These are phyloP conservation scores for Boletales sp. DNA, from an alignment of 768 basidiomycete species.

Conservation along the genomic window DNA sequence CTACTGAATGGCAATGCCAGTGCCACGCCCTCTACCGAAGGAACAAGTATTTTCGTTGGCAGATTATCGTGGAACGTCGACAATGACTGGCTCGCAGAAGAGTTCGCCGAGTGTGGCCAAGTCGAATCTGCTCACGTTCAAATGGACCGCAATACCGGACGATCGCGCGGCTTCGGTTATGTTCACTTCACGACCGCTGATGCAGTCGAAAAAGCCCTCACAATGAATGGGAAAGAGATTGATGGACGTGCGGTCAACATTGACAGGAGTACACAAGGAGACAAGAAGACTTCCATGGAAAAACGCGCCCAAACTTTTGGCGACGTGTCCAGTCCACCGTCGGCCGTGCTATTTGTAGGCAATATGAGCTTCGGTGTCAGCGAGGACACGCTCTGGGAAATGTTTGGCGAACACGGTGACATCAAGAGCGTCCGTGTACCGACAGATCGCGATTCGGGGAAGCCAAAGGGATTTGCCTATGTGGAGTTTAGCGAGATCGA, in stretches of 20 bases:
- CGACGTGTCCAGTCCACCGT: constrained; percentile 65
- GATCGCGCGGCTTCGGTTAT: constrained; percentile 82
- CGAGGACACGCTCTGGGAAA: constrained; percentile 86
- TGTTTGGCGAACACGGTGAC: constrained; percentile 83
- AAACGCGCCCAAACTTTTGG: constrained; percentile 75
- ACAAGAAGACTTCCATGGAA: constrained; percentile 55
- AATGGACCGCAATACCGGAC: constrained; percentile 76
- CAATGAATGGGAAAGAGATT: constrained; percentile 81
- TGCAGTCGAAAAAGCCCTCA: constrained; percentile 78
- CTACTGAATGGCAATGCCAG: constrained; percentile 49
- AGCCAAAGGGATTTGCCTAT: constrained; percentile 94
- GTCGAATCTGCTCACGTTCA: constrained; percentile 87
- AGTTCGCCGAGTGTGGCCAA: constrained; percentile 88
- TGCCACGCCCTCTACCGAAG: constrained; percentile 35
- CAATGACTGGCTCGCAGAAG: constrained; percentile 89
- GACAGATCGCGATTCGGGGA: constrained; percentile 88
- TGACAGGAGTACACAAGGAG: constrained; percentile 67
- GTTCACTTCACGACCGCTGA: constrained; percentile 70
- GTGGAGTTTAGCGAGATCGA: constrained; percentile 87
- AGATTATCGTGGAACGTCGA: constrained; percentile 95
- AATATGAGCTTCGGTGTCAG: constrained; percentile 78
- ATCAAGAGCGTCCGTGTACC: constrained; percentile 87
- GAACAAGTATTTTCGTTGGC: constrained; percentile 86
- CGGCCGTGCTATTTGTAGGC: constrained; percentile 82
- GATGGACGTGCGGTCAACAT: constrained; percentile 88